These are phyloP conservation scores for Dichomitus squalens DNA, from an alignment of 1,284 basidiomycete species.

Conservation along the genomic window DNA sequence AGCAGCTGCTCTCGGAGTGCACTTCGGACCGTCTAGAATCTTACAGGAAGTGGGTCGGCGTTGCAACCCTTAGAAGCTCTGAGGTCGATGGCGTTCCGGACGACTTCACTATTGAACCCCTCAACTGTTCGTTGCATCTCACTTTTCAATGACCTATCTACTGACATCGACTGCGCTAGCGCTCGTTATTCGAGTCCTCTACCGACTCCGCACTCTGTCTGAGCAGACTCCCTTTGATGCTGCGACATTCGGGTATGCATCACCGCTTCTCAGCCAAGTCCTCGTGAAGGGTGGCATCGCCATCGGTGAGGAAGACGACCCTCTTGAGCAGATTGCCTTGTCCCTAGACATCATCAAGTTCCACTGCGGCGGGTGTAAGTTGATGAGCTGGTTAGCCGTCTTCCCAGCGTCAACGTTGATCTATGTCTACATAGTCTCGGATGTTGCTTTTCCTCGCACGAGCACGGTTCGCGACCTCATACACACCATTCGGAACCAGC, in stretches of 20 bases:
- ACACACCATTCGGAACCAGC: slow-evolving; percentile 76
- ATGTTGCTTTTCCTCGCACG: slow-evolving; percentile 72
- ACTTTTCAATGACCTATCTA: not conserved
- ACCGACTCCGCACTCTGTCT: slow-evolving; percentile 82
- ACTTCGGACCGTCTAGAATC: slow-evolving; percentile 74
- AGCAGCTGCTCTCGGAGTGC: slow-evolving; percentile 62
- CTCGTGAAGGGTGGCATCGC: slow-evolving; percentile 70
- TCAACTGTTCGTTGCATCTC: slow-evolving; percentile 53
- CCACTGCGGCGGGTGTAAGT: slow-evolving; percentile 84
- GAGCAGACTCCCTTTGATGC: slow-evolving; percentile 86
- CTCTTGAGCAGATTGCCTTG: slow-evolving; percentile 87
- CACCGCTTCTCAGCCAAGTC: slow-evolving; percentile 78
- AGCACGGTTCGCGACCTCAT: slow-evolving; percentile 76
- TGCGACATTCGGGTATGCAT: slow-evolving; percentile 82
- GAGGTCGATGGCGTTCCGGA: slow-evolving; percentile 71
- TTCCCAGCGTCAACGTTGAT: not conserved
- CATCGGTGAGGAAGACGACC: slow-evolving; percentile 69
- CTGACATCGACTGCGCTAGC: slow-evolving; percentile 40
- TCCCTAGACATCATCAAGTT: slow-evolving; percentile 86
- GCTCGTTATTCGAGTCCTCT: slow-evolving; percentile 84
- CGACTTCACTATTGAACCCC: slow-evolving; percentile 71
- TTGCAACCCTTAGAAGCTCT: slow-evolving; percentile 78
- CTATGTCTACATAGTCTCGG: slow-evolving; percentile 50
- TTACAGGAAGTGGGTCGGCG: slow-evolving; percentile 72
- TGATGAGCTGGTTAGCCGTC: not conserved